phyloP scores from a whole-genome alignment of 2,329 filamentous ascomycete species.

The Colletotrichum somersetense region DNA sequence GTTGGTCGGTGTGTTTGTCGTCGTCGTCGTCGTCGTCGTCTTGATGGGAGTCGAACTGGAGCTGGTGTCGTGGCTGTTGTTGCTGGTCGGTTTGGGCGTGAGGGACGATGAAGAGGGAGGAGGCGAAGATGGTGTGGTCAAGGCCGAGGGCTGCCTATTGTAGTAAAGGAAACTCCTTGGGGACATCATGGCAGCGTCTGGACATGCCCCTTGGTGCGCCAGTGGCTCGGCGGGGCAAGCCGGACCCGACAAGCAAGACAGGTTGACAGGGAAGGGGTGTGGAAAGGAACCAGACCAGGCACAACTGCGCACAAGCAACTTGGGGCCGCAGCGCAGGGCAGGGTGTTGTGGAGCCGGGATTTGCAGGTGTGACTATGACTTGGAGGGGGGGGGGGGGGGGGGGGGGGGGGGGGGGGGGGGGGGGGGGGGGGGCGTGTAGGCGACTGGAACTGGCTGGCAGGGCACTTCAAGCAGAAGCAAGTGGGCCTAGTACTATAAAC shows the following conservation, averaged over 20 bases:
- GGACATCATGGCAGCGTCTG: constrained; percentile 43
- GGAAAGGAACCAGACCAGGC: constrained; percentile 37
- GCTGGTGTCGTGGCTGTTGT: constrained; percentile 24
- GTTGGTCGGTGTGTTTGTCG: constrained; percentile 15
- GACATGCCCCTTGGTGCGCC: constrained; percentile 40
- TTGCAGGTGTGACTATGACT: background rate
- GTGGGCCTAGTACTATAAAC: background rate
- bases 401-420: no score
- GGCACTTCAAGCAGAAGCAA: constrained; percentile 16
- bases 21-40: constrained; percentile 20
- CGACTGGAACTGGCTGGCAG: constrained; percentile 5
- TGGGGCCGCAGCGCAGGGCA: constrained; percentile 21
- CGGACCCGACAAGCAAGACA: constrained; percentile 41
- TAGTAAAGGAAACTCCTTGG: constrained; percentile 45
- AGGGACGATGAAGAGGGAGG: constrained; percentile 21
- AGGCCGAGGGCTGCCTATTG: constrained; percentile 42
- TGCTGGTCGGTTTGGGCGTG: constrained; percentile 30
- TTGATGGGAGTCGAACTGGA: constrained; percentile 11
- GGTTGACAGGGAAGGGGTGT: constrained; percentile 40
- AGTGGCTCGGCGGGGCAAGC: constrained; percentile 42
- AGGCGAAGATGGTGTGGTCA: constrained; percentile 22
- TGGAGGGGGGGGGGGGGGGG: no score
- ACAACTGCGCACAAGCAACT: constrained; percentile 33
- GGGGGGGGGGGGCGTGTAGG: background rate
- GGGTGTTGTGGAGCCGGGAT: constrained; percentile 7